These are phyloP conservation scores for Paramyrothecium roridum DNA, from an alignment of 2,329 filamentous ascomycete species.

Conservation along the genomic window DNA sequence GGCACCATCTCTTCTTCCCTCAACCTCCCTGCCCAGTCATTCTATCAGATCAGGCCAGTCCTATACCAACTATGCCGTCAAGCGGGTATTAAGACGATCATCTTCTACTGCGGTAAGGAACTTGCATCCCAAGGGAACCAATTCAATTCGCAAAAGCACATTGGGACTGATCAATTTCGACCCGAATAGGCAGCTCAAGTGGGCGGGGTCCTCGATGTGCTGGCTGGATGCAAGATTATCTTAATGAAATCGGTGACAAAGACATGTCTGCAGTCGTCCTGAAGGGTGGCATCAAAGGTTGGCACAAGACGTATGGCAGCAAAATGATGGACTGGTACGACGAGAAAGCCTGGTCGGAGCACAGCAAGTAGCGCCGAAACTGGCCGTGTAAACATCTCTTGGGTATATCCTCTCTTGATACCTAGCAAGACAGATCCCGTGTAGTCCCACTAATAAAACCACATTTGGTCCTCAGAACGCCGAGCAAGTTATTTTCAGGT, in stretches of 20 bases:
- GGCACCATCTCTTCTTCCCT: conserved; percentile 58
- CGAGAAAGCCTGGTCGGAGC: conserved; percentile 30
- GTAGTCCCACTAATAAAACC: conserved; percentile 12
- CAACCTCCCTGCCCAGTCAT: conserved; percentile 53
- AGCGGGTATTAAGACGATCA: conserved; percentile 43
- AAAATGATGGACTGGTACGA: conserved; percentile 49
- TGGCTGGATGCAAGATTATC: conserved; percentile 55
- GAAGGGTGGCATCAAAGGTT: conserved; percentile 52
- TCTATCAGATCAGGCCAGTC: conserved; percentile 46
- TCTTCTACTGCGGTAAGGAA: conserved; percentile 54
- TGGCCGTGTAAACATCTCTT: conserved; percentile 8
- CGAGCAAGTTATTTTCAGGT: conserved; percentile 22
- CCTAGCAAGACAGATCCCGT: conserved; percentile 23
- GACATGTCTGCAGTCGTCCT: conserved; percentile 44
- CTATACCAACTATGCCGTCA: conserved; percentile 48
- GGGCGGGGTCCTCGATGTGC: conserved; percentile 50
- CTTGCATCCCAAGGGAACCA: no score
- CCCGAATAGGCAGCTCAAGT: conserved; percentile 41
- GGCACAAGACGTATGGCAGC: conserved; percentile 47
- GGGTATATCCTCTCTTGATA: conserved; percentile 21
- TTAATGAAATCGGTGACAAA: conserved; percentile 40
- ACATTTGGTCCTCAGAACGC: conserved; percentile 28
- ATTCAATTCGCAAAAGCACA: neutral
- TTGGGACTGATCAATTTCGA: neutral
- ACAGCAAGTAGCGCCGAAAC: conserved; percentile 14